Base-by-base conservation (phyloP, 345 rosid species). In the Bruguiera sexangula region DNA sequence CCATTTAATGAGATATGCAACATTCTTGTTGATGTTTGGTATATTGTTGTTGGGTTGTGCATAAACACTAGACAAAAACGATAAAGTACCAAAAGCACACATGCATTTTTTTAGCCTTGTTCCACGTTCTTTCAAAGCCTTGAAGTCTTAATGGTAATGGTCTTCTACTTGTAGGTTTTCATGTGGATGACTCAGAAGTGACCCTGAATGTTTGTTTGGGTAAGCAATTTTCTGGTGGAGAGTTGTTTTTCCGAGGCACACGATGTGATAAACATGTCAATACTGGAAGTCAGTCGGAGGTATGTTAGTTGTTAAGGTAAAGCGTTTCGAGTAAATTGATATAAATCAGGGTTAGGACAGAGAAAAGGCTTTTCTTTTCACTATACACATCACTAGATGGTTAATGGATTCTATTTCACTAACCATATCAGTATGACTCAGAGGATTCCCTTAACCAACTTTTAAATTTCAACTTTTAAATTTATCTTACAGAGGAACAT, bases 181-280 rank as follows among this genome's bases (percentile, higher is more conserved):
- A 92, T 78, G 97, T 92, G 72, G 98, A 96, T 79, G 99, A 96
- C 81, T 87, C 99, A 8, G 99, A 96, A 84, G 85, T 96, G 69
- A 86, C 89, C 69, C 83, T 96, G 76, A 90, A 92, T 74, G 91
- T 90, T 76, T 92, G 98, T 81, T 80, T 96, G 96, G 96, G 98
- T 60, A 91, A 85, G 74, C 80, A 90, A 63, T 92, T 90, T 79
- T 76, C 85, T 76, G 98, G 96, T 26, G 99, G 99, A 65, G 89
- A 90, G 63, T 79, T 96, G 80, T 96, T 82, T 68, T 90, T 96
- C 62, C 87, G 96, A 11, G 97, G 99, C 30, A 83, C 83, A 37
- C 85, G 98, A 67, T 96, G 98, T 74, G 94, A 90, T 76, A 76
- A 80, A 46, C 99, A 96, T 80, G 90, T 90, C 68, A 92, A 90